A percentile compares a stretch with the other conserved stretches of the same genome.
Evolutionary conservation across 148 eudicot genomes (phyloP).

Genomic region (Simmondsia chinensis): DNA sequence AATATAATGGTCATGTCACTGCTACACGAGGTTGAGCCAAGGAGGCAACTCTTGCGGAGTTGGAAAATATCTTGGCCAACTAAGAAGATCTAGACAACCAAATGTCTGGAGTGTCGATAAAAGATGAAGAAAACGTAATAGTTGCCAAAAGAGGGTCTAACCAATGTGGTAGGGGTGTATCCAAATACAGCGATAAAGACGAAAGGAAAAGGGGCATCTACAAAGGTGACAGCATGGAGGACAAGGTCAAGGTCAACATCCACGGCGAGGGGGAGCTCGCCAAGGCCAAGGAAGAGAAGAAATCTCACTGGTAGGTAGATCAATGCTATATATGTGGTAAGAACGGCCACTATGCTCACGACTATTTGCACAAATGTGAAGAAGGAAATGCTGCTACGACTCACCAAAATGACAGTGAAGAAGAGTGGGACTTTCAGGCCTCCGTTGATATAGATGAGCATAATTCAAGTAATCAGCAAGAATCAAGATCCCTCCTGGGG

Average conservation of each 20-base stretch:
- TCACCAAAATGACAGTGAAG: background rate
- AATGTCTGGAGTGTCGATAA: background rate
- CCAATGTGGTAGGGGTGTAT: too few relatives aligned
- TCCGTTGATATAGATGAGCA: background rate
- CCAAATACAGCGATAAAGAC: background rate
- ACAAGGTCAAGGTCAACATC: background rate
- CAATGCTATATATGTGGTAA: background rate
- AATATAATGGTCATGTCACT: background rate
- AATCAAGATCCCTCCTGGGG: too few relatives aligned
- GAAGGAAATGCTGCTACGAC: background rate
- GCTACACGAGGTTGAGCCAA: background rate
- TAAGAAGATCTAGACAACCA: constrained; percentile 5
- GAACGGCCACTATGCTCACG: background rate
- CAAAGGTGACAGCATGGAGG: background rate
- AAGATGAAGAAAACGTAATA: background rate
- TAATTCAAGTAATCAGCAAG: background rate
- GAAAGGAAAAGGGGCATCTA: background rate
- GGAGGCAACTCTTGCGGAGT: background rate
- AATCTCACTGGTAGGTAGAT: background rate
- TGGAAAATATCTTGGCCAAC: constrained; percentile 4
- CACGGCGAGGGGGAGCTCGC: background rate
- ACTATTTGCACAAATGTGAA: background rate
- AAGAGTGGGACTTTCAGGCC: background rate
- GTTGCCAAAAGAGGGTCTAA: background rate
- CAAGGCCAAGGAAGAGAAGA: background rate